Conservation (phyloP, 2,329 filamentous ascomycete species). For the Huntiella decipiens region DNA sequence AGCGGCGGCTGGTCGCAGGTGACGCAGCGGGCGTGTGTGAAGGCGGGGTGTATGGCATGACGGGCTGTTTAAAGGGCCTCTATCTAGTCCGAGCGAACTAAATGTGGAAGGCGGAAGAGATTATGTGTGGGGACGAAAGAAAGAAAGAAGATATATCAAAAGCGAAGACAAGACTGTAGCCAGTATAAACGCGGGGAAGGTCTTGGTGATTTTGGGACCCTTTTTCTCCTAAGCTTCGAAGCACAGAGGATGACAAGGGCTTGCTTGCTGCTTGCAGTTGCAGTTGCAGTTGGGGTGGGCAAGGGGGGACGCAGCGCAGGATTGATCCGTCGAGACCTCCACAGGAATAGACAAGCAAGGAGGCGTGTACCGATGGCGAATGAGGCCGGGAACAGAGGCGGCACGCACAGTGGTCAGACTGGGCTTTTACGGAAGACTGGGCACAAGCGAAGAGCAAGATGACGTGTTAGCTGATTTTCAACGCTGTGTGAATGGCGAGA, state of each 20-base stretch:
- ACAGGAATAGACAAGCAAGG: not conserved
- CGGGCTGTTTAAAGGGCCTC: not conserved
- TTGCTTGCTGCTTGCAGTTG: not conserved
- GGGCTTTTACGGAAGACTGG: slow-evolving; percentile 7
- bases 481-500: too few relatives aligned
- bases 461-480: slow-evolving; percentile 10
- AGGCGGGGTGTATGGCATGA: slow-evolving; percentile 77
- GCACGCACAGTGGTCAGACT: slow-evolving; percentile 1
- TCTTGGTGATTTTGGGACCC: not conserved
- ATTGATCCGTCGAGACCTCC: not conserved
- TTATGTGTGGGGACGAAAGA: not conserved
- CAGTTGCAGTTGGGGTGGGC: not conserved
- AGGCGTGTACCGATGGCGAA: not conserved
- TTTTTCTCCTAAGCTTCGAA: too few relatives aligned
- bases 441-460: slow-evolving; percentile 10
- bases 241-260: too few relatives aligned
- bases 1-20: slow-evolving; percentile 38
- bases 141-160: not conserved
- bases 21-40: slow-evolving; percentile 46
- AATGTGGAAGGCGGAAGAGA: not conserved
- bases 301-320: not conserved
- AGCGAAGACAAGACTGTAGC: not conserved
- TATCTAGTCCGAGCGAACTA: slow-evolving; percentile 2
- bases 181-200: not conserved
- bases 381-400: not conserved